Conservation (phyloP, 257 asterid species). For the Echium plantagineum region DNA sequence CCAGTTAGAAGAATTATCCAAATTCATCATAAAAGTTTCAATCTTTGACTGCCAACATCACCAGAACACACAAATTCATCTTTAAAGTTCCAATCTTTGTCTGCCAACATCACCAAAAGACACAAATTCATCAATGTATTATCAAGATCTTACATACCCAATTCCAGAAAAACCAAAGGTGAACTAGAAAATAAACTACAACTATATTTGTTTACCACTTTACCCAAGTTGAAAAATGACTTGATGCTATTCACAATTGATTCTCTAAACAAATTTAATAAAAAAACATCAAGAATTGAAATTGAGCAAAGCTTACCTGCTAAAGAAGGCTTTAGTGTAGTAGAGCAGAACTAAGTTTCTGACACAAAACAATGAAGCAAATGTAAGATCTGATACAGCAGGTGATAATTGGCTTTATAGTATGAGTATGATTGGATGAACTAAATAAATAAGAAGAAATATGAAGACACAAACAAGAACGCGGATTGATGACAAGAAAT, state of each 20-base stretch:
- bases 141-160: constrained; percentile 19
- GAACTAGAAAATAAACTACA: not conserved
- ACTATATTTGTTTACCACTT: not conserved
- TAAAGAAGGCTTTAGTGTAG: constrained; percentile 20
- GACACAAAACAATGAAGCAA: too few relatives aligned
- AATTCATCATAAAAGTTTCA: too few relatives aligned
- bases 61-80: too few relatives aligned
- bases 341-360: not conserved
- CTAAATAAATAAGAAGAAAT: constrained; percentile 2
- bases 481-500: constrained; percentile 63
- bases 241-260: not conserved
- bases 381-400: constrained; percentile 38
- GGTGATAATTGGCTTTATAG: constrained; percentile 2
- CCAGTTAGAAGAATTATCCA: too few relatives aligned
- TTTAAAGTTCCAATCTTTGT: constrained; percentile 7
- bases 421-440: constrained; percentile 11
- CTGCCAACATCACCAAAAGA: constrained; percentile 16
- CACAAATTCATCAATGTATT: constrained; percentile 2
- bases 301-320: not conserved
- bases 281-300: not conserved
- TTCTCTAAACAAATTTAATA: not conserved
- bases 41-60: too few relatives aligned
- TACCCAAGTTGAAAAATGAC: not conserved
- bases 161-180: constrained; percentile 1
- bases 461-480: constrained; percentile 30